Conservation (phyloP, 1,139 yeast genomes). For the Lodderomyces metapsilosis region DNA sequence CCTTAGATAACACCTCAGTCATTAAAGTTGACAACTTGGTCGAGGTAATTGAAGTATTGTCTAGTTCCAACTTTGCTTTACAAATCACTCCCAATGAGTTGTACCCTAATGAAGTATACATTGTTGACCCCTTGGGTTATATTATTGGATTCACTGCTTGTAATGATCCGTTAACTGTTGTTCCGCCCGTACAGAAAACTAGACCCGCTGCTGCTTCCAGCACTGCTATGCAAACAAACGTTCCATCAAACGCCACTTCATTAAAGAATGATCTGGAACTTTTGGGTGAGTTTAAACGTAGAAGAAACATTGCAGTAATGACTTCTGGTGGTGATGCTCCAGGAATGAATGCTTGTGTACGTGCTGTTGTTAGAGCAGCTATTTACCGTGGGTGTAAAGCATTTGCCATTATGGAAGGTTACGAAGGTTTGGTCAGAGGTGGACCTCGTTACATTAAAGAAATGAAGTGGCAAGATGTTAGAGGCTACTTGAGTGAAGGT, state of each 20-base stretch:
- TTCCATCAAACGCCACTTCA: constrained; percentile 16
- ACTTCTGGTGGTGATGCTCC: constrained; percentile 89
- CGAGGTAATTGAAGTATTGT: constrained; percentile 32
- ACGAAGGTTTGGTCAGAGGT: constrained; percentile 72
- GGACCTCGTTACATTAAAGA: constrained; percentile 58
- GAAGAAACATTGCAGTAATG: constrained; percentile 70
- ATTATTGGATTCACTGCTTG: constrained; percentile 65
- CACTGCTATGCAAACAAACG: constrained; percentile 9
- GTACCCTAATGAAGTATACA: constrained; percentile 65
- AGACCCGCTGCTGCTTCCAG: constrained; percentile 6
- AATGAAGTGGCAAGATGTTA: constrained; percentile 76
- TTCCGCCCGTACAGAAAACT: constrained; percentile 35
- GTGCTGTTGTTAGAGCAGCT: constrained; percentile 77
- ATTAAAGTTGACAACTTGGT: constrained; percentile 37
- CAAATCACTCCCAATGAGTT: constrained; percentile 60
- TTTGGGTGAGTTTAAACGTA: not conserved
- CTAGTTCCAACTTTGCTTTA: constrained; percentile 23
- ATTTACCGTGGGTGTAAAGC: constrained; percentile 71
- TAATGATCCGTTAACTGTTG: constrained; percentile 55
- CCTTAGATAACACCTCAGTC: constrained; percentile 41
- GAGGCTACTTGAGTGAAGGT: constrained; percentile 72
- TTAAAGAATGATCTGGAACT: constrained; percentile 56
- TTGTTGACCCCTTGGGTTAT: constrained; percentile 66
- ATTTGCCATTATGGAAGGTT: constrained; percentile 74
- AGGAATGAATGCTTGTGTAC: constrained; percentile 81